phyloP scores from a whole-genome alignment of 768 basidiomycete genomes.

The Coprinopsis sp. region DNA sequence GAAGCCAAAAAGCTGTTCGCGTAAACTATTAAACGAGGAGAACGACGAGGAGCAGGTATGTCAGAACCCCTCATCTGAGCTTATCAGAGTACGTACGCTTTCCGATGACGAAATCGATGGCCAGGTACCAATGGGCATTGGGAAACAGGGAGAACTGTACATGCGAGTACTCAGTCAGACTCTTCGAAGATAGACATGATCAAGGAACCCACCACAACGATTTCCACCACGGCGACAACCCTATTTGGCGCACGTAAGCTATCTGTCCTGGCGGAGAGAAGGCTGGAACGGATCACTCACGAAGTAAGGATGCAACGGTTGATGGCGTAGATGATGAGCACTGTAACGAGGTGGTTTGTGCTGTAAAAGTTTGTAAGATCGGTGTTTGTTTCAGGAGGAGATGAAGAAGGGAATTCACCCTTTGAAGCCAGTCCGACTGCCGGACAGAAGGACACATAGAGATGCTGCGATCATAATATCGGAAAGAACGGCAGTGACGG shows the following conservation, averaged over 20 bases:
- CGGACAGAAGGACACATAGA: conserved; percentile 38
- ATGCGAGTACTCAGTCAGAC: too few relatives aligned
- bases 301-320: conserved; percentile 47
- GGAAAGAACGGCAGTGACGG: conserved; percentile 39
- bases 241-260: conserved; percentile 12
- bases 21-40: conserved; percentile 28
- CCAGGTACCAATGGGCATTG: conserved; percentile 32
- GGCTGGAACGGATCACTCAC: conserved; percentile 23
- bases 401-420: conserved; percentile 22
- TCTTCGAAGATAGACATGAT: too few relatives aligned
- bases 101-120: conserved; percentile 42
- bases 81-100: conserved; percentile 30
- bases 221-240: conserved; percentile 33
- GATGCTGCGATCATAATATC: conserved; percentile 40
- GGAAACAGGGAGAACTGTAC: conserved; percentile 26
- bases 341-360: conserved; percentile 38
- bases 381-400: neutral
- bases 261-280: neutral
- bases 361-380: conserved; percentile 17
- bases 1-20: conserved; percentile 43
- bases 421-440: conserved; percentile 32
- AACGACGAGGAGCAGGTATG: neutral
- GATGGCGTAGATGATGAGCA: conserved; percentile 44
- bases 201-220: conserved; percentile 32
- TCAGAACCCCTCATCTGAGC: neutral